Base-by-base conservation (phyloP, 768 basidiomycete species). In the Trametes punicea region DNA sequence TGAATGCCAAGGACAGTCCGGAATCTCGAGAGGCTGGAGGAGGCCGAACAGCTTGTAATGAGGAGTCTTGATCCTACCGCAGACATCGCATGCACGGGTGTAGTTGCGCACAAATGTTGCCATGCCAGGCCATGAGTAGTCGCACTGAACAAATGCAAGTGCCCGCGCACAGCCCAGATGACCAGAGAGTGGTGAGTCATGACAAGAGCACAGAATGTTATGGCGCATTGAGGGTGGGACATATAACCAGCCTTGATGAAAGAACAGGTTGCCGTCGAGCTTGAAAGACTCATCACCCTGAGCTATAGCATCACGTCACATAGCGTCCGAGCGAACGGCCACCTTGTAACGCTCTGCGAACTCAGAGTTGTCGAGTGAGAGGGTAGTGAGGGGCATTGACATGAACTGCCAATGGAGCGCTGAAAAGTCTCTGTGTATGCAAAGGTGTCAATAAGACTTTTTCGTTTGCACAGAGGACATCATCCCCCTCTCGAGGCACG, bases 51-150 rank as follows among this genome's bases (percentile, higher is more conserved):
- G 30, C 13, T 31, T 31, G 30, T 31, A 13, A 13, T 31, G 30
- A 6, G 30, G 30, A 6, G 13, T 31, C 30, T 31, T 31, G 30
- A 31, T 31, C 30, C 13, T 6, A 13, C 30, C 30, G 57, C 73
- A 74, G 2, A 47, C 50, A 6, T 67, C 62, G 61, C 73, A 74
- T 2, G 64, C 54, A 1, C 42, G 7, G 29, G 74, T 66, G 57
- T 74, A 76, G 23, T 55, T 25, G 5, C 59, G 39, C 21, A 76
- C 59, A 45, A 61, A 67, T 1, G 44, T 40, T 15, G 56, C 39
- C 31, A 72, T 59, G 8, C 57, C 48, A 4, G 69, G 77, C 77
- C 77, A 81, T 3, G 66, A 75, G 60, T 73, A 80, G 40, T 78
- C 65, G 6, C 69, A 64, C 0, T 46, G 33, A 4, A 80, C 56